Evolutionary conservation across 2,329 filamentous ascomycete genomes (phyloP), one percentile per base, ranked within the genome.

Genomic region (Aspergillus clavatus): DNA sequence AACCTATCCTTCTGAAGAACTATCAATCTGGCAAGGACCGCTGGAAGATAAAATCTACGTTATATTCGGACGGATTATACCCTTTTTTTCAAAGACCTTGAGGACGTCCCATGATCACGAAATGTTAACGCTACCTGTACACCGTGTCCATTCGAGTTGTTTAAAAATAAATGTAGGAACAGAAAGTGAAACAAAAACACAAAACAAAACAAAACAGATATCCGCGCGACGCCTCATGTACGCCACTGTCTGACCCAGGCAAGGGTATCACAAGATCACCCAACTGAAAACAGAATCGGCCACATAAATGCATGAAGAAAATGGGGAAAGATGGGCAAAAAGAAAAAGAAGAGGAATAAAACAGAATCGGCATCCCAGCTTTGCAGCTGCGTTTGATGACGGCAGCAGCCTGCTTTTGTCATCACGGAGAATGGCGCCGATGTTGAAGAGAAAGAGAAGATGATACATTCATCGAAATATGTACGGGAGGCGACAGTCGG

Each of bases 391-490:
- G 10, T 40, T 19, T n/a, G n/a, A n/a, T n/a, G 19, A 40, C n/a
- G 16, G 11, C 23, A 26, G 18, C 22, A 19, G 38, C 21, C 27
- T 14, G 18, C 31, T 18, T n/a, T 40, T 39, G 49, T 45, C 38
- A 43, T n/a, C 45, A 45, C 44, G 45, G 50, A 41, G 36, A 49
- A 47, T n/a, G 37, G 28, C 40, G n/a, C 51, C 48, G 42, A 46
- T 35, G 26, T 38, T 36, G 50, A 56, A 54, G 45, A 18, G 35
- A 47, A 53, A 40, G 42, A 45, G 42, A 45, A 62, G 59, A 58
- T 63, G 48, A 55, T 63, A 63, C 57, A 65, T 60, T 50, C 51
- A 52, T 42, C 43, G 35, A 55, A 46, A 51, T 57, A 57, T 58
- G 47, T 58, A 56, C 54, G 45, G 43, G 28, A 33, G 46, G 22